Conservation (phyloP, 176 grass and related monocot genomes). For the Oryza coarctata region DNA sequence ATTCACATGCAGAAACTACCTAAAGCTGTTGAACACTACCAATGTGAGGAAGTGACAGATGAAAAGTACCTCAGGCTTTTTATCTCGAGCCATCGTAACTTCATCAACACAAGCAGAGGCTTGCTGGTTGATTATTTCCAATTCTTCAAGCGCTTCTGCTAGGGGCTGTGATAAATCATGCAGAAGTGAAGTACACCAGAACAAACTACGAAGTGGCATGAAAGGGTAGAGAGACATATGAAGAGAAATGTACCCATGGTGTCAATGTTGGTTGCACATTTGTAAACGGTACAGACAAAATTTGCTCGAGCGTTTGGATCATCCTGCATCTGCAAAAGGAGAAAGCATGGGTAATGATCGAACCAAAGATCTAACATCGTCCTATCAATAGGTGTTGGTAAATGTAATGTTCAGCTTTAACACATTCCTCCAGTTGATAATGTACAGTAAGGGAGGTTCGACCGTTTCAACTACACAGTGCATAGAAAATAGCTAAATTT, state of each 20-base stretch:
- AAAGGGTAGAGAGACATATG: slow-evolving; percentile 1
- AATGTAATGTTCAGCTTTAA: background rate
- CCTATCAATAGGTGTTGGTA: background rate
- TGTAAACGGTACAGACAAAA: slow-evolving; percentile 57
- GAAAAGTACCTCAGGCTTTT: slow-evolving; percentile 68
- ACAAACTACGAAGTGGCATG: background rate
- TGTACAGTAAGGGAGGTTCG: background rate
- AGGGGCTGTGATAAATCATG: slow-evolving; percentile 46
- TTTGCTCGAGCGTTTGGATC: slow-evolving; percentile 75
- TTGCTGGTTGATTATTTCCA: slow-evolving; percentile 71
- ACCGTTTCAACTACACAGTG: background rate
- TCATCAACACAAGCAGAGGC: slow-evolving; percentile 81
- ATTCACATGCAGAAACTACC: background rate
- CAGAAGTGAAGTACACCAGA: background rate
- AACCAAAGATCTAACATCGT: background rate
- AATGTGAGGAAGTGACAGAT: background rate
- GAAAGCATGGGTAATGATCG: background rate
- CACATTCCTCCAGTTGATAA: background rate
- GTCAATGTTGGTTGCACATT: slow-evolving; percentile 68
- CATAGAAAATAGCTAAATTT: slow-evolving; percentile 5
- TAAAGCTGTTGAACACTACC: background rate
- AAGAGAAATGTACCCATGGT: slow-evolving; percentile 67
- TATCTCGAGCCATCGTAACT: slow-evolving; percentile 68
- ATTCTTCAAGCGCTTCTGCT: slow-evolving; percentile 66
- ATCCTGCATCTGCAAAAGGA: slow-evolving; percentile 66